Percentiles rank a stretch among this genome's conserved stretches.
Conservation (phyloP, 2,329 filamentous ascomycete genomes). For the Beauveria sp. region DNA sequence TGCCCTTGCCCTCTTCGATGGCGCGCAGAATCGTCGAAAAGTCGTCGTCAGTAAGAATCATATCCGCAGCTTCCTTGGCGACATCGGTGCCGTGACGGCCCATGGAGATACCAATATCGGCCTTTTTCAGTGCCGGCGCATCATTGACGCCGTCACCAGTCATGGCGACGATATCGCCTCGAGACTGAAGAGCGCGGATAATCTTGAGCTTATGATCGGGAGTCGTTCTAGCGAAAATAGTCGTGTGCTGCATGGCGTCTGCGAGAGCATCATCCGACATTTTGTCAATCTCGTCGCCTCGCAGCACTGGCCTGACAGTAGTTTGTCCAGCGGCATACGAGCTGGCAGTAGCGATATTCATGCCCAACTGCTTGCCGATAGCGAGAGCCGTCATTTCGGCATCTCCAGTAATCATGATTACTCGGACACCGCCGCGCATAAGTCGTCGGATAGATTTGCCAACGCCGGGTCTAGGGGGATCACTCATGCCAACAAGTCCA, state of each 20-base stretch:
- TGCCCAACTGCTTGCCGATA: slow-evolving; percentile 91
- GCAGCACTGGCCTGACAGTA: slow-evolving; percentile 64
- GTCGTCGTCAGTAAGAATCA: slow-evolving; percentile 85
- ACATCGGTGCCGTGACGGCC: slow-evolving; percentile 91
- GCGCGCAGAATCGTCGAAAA: slow-evolving; percentile 88
- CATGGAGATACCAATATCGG: slow-evolving; percentile 97
- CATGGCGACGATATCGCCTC: slow-evolving; percentile 97
- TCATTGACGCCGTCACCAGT: slow-evolving; percentile 98
- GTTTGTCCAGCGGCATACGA: slow-evolving; percentile 47
- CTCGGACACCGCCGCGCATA: slow-evolving; percentile 89
- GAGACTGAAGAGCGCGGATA: slow-evolving; percentile 78
- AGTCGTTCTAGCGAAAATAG: slow-evolving; percentile 91
- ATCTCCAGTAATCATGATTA: slow-evolving; percentile 99
- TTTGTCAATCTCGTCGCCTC: slow-evolving; percentile 84
- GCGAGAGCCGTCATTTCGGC: slow-evolving; percentile 90
- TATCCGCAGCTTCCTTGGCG: slow-evolving; percentile 90
- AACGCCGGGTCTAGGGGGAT: slow-evolving; percentile 86
- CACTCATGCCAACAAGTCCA: slow-evolving; percentile 93
- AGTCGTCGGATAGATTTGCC: slow-evolving; percentile 80
- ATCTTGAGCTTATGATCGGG: slow-evolving; percentile 99
- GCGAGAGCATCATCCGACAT: slow-evolving; percentile 84
- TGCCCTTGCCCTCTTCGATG: slow-evolving; percentile 97
- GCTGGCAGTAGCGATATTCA: slow-evolving; percentile 60
- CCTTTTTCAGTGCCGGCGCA: slow-evolving; percentile 90
- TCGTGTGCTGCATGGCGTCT: slow-evolving; percentile 77